Percentiles rank a stretch among this genome's conserved stretches.
These are phyloP conservation scores for Candida palmyrensis DNA, from an alignment of 805 yeast genomes.

Conservation along the genomic window DNA sequence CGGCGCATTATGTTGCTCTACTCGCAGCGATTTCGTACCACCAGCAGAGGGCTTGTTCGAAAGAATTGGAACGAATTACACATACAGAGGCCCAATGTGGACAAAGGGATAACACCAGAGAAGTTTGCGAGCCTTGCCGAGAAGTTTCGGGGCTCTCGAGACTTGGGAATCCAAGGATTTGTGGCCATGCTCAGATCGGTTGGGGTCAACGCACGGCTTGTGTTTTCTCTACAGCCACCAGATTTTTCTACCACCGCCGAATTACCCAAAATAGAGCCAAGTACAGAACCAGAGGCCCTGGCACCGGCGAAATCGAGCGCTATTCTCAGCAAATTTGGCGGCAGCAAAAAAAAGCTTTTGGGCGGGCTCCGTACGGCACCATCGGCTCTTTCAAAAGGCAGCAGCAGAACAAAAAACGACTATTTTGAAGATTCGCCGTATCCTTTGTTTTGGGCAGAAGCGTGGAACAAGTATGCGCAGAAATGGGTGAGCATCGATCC, in stretches of 20 bases:
- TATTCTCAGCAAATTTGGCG: background rate
- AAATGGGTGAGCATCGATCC: conserved; percentile 90
- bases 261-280: conserved; percentile 8
- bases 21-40: conserved; percentile 48
- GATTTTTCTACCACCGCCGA: conserved; percentile 52
- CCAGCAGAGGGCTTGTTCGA: conserved; percentile 30
- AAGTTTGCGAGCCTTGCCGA: conserved; percentile 41
- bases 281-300: background rate
- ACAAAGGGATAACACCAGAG: conserved; percentile 24
- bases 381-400: background rate
- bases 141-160: conserved; percentile 63
- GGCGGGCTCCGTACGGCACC: background rate
- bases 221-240: conserved; percentile 86
- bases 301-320: background rate
- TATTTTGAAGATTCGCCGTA: conserved; percentile 27
- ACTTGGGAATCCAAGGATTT: conserved; percentile 83
- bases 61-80: conserved; percentile 30
- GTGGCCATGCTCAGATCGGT: conserved; percentile 68
- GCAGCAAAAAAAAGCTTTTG: background rate
- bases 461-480: conserved; percentile 70
- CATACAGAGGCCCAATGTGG: conserved; percentile 16
- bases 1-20: conserved; percentile 61
- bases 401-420: background rate
- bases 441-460: conserved; percentile 93
- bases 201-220: conserved; percentile 67